phyloP scores from a whole-genome alignment of 257 asterid genomes.

The Handroanthus guayacan region DNA sequence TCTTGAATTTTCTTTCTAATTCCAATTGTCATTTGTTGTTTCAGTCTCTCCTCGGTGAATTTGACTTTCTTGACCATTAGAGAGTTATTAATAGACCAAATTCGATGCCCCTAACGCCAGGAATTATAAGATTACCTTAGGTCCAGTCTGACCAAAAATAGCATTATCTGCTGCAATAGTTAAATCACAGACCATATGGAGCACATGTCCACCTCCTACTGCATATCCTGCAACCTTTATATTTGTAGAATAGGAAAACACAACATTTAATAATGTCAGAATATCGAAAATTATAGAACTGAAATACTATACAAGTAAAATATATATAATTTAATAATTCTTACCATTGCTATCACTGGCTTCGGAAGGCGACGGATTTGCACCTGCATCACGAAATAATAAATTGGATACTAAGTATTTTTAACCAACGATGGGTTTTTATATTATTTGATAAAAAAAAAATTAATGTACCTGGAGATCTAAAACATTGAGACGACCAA shows the following conservation, averaged over 20 bases:
- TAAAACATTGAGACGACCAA: conserved; percentile 91
- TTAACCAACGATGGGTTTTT: too few relatives aligned
- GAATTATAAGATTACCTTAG: conserved; percentile 58
- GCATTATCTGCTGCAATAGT: conserved; percentile 97
- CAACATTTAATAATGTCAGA: not conserved
- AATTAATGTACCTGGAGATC: conserved; percentile 71
- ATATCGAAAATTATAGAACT: not conserved
- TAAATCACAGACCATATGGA: conserved; percentile 95
- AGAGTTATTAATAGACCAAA: not conserved
- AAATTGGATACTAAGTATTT: not conserved
- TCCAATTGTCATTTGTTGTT: too few relatives aligned
- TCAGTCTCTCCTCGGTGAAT: too few relatives aligned
- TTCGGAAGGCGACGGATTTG: conserved; percentile 97
- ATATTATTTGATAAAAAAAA: too few relatives aligned
- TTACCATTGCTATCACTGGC: conserved; percentile 97
- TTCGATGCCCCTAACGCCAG: conserved; percentile 81
- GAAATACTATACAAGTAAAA: not conserved
- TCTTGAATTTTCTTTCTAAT: too few relatives aligned
- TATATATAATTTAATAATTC: not conserved
- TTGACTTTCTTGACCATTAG: too few relatives aligned
- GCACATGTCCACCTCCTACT: conserved; percentile 94
- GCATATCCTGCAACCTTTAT: conserved; percentile 97
- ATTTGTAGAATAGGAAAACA: conserved; percentile 19
- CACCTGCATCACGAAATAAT: conserved; percentile 52
- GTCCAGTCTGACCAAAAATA: conserved; percentile 96